Evolutionary conservation across 2,329 filamentous ascomycete species (phyloP).

Genomic region (Niveomyces coronatus): DNA sequence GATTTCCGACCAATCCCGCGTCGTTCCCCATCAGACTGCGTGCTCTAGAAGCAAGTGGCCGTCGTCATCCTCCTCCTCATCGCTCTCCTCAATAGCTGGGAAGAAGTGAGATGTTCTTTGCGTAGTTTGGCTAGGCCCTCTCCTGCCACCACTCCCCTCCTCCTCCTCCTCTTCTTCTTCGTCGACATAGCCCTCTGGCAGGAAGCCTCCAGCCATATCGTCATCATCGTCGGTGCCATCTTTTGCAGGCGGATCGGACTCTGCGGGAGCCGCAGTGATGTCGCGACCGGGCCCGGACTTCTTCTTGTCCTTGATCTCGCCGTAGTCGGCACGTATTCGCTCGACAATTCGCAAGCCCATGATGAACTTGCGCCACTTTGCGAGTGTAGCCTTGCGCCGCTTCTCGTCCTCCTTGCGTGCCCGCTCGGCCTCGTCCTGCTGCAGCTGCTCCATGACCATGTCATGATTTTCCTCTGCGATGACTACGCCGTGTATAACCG

Average conservation of each 20-base stretch:
- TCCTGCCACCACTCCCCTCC: too few species aligned
- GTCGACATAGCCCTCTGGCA: constrained; percentile 46
- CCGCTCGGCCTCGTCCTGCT: constrained; percentile 65
- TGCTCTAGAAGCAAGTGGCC: constrained; percentile 12
- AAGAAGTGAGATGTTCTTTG: constrained; percentile 37
- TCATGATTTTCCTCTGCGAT: constrained; percentile 72
- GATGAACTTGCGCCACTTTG: constrained; percentile 76
- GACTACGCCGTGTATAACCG: constrained; percentile 82
- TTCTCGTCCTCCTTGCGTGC: constrained; percentile 76
- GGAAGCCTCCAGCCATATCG: constrained; percentile 50
- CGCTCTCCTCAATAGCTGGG: constrained; percentile 34
- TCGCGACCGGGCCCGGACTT: constrained; percentile 47
- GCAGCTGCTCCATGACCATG: constrained; percentile 66
- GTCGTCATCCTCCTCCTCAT: constrained; percentile 27
- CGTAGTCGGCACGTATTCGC: constrained; percentile 67
- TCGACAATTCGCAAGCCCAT: constrained; percentile 77
- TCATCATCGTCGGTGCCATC: constrained; percentile 32
- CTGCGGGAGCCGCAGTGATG: constrained; percentile 10
- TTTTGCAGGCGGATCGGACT: constrained; percentile 14
- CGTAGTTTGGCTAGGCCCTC: too few species aligned
- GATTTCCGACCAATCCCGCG: too few species aligned
- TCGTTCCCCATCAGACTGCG: neutral
- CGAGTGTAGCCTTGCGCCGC: constrained; percentile 60
- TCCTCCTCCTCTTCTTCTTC: constrained; percentile 28
- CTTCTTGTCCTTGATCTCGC: constrained; percentile 43